These are phyloP conservation scores for Euphorbia tirucalli DNA, from an alignment of 345 rosid genomes.

Conservation along the genomic window DNA sequence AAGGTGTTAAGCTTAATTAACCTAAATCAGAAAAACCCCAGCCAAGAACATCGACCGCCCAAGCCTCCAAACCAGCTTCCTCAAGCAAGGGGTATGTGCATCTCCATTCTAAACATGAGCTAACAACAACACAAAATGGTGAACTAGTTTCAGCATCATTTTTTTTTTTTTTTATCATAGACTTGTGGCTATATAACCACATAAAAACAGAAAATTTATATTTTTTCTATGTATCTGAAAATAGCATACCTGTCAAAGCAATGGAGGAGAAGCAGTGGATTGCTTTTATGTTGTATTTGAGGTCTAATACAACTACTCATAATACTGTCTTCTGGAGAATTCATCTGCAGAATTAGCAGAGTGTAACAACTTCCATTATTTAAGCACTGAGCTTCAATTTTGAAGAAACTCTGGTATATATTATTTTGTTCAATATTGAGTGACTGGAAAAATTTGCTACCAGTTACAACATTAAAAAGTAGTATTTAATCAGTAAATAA, in stretches of 20 bases:
- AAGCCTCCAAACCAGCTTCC: slow-evolving; percentile 70
- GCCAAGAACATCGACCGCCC: slow-evolving; percentile 93
- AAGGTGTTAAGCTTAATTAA: slow-evolving; percentile 17
- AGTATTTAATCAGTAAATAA: no score
- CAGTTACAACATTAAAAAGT: no score
- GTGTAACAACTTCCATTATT: not conserved
- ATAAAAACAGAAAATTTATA: not conserved
- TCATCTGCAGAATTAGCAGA: slow-evolving; percentile 40
- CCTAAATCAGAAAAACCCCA: slow-evolving; percentile 92
- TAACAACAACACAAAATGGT: slow-evolving; percentile 18
- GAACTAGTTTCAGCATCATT: slow-evolving; percentile 3
- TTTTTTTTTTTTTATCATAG: not conserved
- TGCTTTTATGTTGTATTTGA: slow-evolving; percentile 29
- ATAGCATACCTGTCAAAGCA: slow-evolving; percentile 77
- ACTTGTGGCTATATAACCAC: not conserved
- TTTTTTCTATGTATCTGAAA: not conserved
- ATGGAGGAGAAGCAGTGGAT: slow-evolving; percentile 74
- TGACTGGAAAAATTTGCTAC: no score
- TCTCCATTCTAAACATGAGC: slow-evolving; percentile 89
- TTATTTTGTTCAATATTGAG: no score
- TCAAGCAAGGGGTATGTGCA: slow-evolving; percentile 66
- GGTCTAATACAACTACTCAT: slow-evolving; percentile 84
- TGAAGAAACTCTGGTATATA: no score
- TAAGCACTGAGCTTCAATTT: not conserved
- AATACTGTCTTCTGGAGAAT: slow-evolving; percentile 37